phyloP scores from a whole-genome alignment of 805 yeast genomes.

The Yamadazyma philogaea region DNA sequence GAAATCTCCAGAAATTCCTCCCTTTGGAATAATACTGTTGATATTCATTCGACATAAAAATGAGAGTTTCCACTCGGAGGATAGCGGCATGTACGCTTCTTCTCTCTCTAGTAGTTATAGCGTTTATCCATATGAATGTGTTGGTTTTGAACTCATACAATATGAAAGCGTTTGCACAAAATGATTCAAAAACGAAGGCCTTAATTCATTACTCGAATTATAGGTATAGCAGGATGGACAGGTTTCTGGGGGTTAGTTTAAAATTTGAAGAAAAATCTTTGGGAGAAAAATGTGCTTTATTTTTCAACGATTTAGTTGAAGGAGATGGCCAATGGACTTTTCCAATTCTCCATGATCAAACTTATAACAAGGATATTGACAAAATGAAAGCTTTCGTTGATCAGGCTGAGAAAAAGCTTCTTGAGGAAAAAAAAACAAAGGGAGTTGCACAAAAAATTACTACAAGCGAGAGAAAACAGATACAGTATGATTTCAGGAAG shows the following conservation, averaged over 20 bases:
- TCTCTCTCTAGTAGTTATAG: not conserved
- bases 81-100: not conserved
- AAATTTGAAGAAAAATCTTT: constrained; percentile 13
- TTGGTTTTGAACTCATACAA: constrained; percentile 1
- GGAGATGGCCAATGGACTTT: constrained; percentile 24
- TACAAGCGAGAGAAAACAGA: constrained; percentile 16
- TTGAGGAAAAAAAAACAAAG: constrained; percentile 1
- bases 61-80: constrained; percentile 1
- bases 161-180: constrained; percentile 9
- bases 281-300: constrained; percentile 23
- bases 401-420: not conserved
- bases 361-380: constrained; percentile 15
- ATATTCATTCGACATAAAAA: not conserved
- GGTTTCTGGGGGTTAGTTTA: constrained; percentile 12
- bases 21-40: no score
- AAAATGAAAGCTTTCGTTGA: constrained; percentile 12
- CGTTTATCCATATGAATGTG: not conserved
- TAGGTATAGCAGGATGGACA: constrained; percentile 18
- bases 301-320: constrained; percentile 21
- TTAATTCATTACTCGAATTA: constrained; percentile 25
- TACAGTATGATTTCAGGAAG: constrained; percentile 17
- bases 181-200: constrained; percentile 16
- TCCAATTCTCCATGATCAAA: constrained; percentile 8
- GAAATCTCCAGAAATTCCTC: no score
- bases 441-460: constrained; percentile 1